Evolutionary conservation across 2,329 filamentous ascomycete species (phyloP), one percentile per base, ranked within the genome.

Genomic region (Magnaporthiopsis poae): DNA sequence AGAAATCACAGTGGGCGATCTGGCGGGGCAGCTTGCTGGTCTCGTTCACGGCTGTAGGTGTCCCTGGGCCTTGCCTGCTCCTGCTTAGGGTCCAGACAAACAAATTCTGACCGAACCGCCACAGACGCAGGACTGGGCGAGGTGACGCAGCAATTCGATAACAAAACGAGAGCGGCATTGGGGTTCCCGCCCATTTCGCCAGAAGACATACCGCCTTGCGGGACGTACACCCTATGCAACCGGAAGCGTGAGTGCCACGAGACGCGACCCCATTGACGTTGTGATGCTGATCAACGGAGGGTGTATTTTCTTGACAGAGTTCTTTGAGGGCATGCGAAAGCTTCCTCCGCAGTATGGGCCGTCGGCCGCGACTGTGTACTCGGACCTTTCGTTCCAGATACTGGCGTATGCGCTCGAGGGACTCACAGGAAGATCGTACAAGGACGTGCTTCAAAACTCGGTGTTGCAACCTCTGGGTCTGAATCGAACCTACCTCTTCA

Each of bases 381-480:
- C 75, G 64, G 79, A 80, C 68, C 69, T 74, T 0, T 77, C 74
- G 8, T 79, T 72, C 66, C 72, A 74, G 64, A 72, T 79, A 46
- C 70, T 79, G 4, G 71, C 72, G 2, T 79, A 77, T 66, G 77
- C 75, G 8, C 72, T 78, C n/a, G 75, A 79, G 68, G 71, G 70
- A 63, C 79, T 80, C 67, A 79, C 76, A 1, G 75, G 75, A 9
- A 72, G 71, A 27, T 65, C 70, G 7, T 74, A 76, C 62, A 62
- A 70, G 27, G 63, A 67, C 2, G 69, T 75, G 9, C 72, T 79
- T 25, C 56, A 73, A 29, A 66, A 71, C n/a, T 71, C 73, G 56
- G 67, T 80, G 0, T 66, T 79, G 60, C 46, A 64, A 1, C 72
- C 72, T 2, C 72, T 79, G 1, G 70, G 72, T 18, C 73, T 80